Conservation (phyloP, 129 eudicot species). For the Helichrysum umbraculigerum region DNA sequence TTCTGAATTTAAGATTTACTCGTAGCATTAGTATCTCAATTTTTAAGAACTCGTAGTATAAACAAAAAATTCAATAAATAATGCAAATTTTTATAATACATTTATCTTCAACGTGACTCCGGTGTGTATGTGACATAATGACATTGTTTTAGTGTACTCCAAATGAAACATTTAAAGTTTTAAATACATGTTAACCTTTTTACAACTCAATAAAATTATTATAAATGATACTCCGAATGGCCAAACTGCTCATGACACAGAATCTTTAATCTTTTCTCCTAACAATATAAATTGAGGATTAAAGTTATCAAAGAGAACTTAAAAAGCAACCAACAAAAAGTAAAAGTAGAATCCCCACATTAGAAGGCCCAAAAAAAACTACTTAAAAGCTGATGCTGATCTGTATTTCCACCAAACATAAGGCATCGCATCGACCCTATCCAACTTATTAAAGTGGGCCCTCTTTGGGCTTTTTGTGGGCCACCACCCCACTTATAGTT, state of each 20-base stretch:
- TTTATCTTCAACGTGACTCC: no score
- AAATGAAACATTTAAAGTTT: no score
- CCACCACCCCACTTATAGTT: neutral
- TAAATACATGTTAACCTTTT: no score
- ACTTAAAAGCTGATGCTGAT: slow-evolving; percentile 26
- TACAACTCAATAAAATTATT: neutral
- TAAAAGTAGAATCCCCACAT: slow-evolving; percentile 24
- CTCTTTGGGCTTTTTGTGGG: slow-evolving; percentile 15
- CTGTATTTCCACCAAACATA: slow-evolving; percentile 38
- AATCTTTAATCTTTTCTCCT: neutral
- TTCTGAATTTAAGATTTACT: no score
- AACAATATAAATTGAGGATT: neutral
- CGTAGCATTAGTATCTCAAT: no score
- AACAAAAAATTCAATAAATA: no score
- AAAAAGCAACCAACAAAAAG: slow-evolving; percentile 11
- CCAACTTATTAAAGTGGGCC: slow-evolving; percentile 24
- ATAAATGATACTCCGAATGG: neutral
- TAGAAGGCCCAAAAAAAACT: slow-evolving; percentile 34
- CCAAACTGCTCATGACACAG: neutral
- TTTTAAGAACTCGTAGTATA: no score
- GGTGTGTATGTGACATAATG: no score
- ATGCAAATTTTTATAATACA: no score
- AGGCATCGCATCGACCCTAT: slow-evolving; percentile 33
- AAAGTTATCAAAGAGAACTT: neutral
- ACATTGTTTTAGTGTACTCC: no score